Evolutionary conservation across 371 early-diverging fungal species (phyloP), one percentile per base, ranked within the genome.

Genomic region (Phascolomyces articulosus): DNA sequence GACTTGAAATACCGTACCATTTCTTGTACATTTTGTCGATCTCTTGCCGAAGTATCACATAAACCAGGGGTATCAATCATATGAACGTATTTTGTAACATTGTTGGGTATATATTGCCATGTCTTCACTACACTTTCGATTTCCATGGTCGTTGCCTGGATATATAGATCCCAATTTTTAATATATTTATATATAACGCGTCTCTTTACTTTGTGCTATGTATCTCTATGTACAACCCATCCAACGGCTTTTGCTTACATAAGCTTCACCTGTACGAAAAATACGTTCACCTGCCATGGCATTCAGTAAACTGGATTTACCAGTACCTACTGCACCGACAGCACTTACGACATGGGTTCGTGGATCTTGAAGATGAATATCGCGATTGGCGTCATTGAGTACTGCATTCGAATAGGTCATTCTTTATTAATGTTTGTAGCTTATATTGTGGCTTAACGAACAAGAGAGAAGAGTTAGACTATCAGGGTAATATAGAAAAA

Each of bases 1-100:
- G 77, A 75, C 64, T 83, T 85, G 62, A 87, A 85, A 60, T 85
- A 87, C 28, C 76, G 73, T 9, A 83, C 82, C 82, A 85, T 85
- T 60, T 83, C 75, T 29, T 78, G 77, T 16, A 85, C 82, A 51
- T 75, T 79, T 27, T 82, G 78, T 15, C 82, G 78, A 60, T 87
- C 86, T 38, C 78, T 73, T 41, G 76, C 73, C 13, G 77, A 73
- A 0, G 84, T 83, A 38, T 85, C 87, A 34, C 84, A 76, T 56
- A 87, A 70, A 1, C 86, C 86, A 8, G 87, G 87, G 0, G 83
- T 83, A 67, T 83, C 83, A 60, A 83, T 78, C 58, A 83, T 58
- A 59, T 79, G 83, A 38, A 67, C 68, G 40, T 67, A 69, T 44
- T 72, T 69, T 13, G 63, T 49, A 0, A 64, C n/a, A n/a, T n/a